Evolutionary conservation across 208 protist species (phyloP).

Genomic region (Porcisia hertigi): DNA sequence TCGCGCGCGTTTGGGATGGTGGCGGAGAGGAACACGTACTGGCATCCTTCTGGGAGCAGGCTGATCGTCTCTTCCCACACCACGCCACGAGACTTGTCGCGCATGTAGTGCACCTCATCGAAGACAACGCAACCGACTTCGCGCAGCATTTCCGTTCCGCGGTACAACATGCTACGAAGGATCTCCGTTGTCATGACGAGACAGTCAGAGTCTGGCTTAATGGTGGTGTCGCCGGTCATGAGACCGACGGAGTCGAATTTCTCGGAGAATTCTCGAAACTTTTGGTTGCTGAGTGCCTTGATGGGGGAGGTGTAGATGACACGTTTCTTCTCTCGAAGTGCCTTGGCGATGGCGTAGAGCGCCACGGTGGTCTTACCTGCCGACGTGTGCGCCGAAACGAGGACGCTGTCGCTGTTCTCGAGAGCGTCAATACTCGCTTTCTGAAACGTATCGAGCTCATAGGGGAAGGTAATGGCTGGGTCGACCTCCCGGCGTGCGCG

Average conservation of each 20-base stretch:
- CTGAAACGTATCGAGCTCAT: constrained; percentile 96
- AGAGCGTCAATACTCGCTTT: constrained; percentile 92
- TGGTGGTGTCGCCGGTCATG: constrained; percentile 99
- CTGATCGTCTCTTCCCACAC: constrained; percentile 99
- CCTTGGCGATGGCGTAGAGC: constrained; percentile 99
- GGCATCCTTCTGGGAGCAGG: constrained; percentile 96
- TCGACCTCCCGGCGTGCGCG: constrained; percentile 63
- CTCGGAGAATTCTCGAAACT: constrained; percentile 99
- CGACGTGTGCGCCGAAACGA: constrained; percentile 99
- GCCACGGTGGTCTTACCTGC: constrained; percentile 99
- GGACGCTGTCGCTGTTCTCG: constrained; percentile 97
- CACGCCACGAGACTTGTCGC: constrained; percentile 98
- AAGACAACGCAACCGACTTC: constrained; percentile 99
- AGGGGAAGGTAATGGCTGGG: constrained; percentile 95
- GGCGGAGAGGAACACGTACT: constrained; percentile 99
- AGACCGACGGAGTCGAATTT: constrained; percentile 98
- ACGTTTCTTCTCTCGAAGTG: constrained; percentile 96
- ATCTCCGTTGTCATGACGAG: constrained; percentile 99
- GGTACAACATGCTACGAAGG: constrained; percentile 99
- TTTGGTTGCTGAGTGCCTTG: constrained; percentile 99
- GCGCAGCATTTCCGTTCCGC: constrained; percentile 98
- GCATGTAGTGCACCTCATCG: constrained; percentile 99
- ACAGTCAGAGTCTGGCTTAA: constrained; percentile 97
- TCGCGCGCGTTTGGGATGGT: constrained; percentile 99
- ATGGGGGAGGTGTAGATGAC: constrained; percentile 99